phyloP scores from a whole-genome alignment of 805 yeast species.

The Ogataea zsoltii region DNA sequence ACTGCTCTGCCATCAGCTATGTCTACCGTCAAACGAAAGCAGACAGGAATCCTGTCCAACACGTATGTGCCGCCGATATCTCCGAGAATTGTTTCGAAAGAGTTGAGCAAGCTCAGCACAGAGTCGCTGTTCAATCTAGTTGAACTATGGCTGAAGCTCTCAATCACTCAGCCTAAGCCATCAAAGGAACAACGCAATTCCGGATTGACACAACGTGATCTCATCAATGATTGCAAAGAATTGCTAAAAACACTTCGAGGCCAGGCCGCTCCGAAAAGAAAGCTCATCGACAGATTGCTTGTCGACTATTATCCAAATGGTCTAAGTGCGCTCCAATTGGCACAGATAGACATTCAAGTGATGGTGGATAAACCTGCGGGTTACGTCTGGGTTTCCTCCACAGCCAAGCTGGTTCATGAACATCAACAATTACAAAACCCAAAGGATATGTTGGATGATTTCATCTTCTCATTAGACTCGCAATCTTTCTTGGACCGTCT shows the following conservation, averaged over 20 bases:
- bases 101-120: slow-evolving; percentile 27
- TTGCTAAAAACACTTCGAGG: slow-evolving; percentile 13
- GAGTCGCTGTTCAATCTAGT: slow-evolving; percentile 34
- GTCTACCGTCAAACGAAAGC: slow-evolving; percentile 9
- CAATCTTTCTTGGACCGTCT: slow-evolving; percentile 50
- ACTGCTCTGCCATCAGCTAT: not conserved
- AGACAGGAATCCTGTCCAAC: slow-evolving; percentile 36
- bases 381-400: slow-evolving; percentile 49
- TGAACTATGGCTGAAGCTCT: slow-evolving; percentile 35
- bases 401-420: slow-evolving; percentile 38
- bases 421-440: slow-evolving; percentile 19
- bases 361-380: slow-evolving; percentile 58
- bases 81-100: slow-evolving; percentile 24
- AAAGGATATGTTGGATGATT: slow-evolving; percentile 28
- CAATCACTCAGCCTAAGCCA: slow-evolving; percentile 31
- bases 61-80: slow-evolving; percentile 34
- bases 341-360: slow-evolving; percentile 69
- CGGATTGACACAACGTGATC: slow-evolving; percentile 20
- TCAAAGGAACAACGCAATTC: slow-evolving; percentile 19
- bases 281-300: slow-evolving; percentile 45
- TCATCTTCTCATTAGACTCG: slow-evolving; percentile 46
- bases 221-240: slow-evolving; percentile 19
- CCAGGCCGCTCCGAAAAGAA: slow-evolving; percentile 28
- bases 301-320: slow-evolving; percentile 57
- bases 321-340: slow-evolving; percentile 61